Conservation (phyloP, 2,329 filamentous ascomycete genomes). For the Fusarium udum region DNA sequence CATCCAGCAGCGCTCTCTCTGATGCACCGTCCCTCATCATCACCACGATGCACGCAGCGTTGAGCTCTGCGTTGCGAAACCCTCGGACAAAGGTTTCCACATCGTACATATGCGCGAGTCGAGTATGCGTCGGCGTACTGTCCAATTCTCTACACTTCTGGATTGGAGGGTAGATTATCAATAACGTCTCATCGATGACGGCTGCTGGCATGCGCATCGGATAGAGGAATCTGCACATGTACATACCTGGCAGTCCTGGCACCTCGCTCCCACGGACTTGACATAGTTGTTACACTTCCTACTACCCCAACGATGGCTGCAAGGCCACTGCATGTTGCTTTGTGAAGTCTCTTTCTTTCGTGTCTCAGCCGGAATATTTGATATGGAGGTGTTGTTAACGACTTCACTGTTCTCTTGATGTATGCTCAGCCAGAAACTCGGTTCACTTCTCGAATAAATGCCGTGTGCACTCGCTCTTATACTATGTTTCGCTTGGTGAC, state of each 20-base stretch:
- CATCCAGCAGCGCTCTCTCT: slow-evolving; percentile 29
- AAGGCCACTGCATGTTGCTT: slow-evolving; percentile 38
- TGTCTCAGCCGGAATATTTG: background rate
- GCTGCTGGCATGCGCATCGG: slow-evolving; percentile 7
- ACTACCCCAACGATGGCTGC: slow-evolving; percentile 38
- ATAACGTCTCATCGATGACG: slow-evolving; percentile 17
- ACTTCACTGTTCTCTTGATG: slow-evolving; percentile 3
- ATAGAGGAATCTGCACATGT: background rate
- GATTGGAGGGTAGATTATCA: slow-evolving; percentile 16
- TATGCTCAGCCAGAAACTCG: slow-evolving; percentile 10
- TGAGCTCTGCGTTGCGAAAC: slow-evolving; percentile 34
- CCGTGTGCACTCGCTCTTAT: slow-evolving; percentile 32
- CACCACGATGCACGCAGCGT: slow-evolving; percentile 30
- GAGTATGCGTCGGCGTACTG: slow-evolving; percentile 34
- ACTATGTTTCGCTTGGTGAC: slow-evolving; percentile 12
- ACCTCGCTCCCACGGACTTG: slow-evolving; percentile 29
- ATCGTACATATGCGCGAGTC: slow-evolving; percentile 36
- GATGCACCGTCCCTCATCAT: slow-evolving; percentile 34
- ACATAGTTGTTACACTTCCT: slow-evolving; percentile 37
- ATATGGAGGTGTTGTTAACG: background rate
- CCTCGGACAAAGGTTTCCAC: slow-evolving; percentile 32
- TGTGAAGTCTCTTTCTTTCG: background rate
- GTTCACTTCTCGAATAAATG: background rate
- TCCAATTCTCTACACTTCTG: slow-evolving; percentile 32
- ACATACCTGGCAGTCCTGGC: slow-evolving; percentile 37